Evolutionary conservation across 2,329 filamentous ascomycete genomes (phyloP).

Genomic region (Nigrospora oryzae): DNA sequence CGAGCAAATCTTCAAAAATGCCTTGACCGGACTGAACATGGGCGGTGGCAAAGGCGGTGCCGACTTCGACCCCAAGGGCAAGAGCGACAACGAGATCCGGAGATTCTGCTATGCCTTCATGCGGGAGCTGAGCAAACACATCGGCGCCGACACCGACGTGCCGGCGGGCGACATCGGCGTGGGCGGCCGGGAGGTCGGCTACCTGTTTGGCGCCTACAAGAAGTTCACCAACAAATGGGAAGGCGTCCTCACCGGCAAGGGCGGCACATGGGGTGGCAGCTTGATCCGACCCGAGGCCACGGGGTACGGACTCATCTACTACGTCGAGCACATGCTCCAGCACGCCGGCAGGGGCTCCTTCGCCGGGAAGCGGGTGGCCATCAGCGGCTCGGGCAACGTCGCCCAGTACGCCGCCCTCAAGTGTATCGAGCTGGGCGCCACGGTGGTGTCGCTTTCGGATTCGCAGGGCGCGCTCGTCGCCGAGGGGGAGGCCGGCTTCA

Average conservation of each 20-base stretch:
- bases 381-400: slow-evolving; percentile 96
- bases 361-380: slow-evolving; percentile 84
- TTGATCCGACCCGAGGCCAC: slow-evolving; percentile 96
- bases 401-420: slow-evolving; percentile 97
- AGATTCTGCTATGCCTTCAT: slow-evolving; percentile 96
- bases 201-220: slow-evolving; percentile 90
- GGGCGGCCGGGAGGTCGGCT: slow-evolving; percentile 84
- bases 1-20: slow-evolving; percentile 99
- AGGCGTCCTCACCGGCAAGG: slow-evolving; percentile 95
- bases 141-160: slow-evolving; percentile 91
- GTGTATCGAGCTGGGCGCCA: slow-evolving; percentile 89
- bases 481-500: slow-evolving; percentile 62
- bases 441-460: slow-evolving; percentile 88
- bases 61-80: slow-evolving; percentile 99
- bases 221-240: slow-evolving; percentile 85
- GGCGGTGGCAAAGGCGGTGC: slow-evolving; percentile 96
- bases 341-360: slow-evolving; percentile 83
- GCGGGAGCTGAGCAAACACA: slow-evolving; percentile 91
- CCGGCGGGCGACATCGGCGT: slow-evolving; percentile 97
- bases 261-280: slow-evolving; percentile 82
- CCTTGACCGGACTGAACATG: slow-evolving; percentile 89
- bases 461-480: slow-evolving; percentile 78
- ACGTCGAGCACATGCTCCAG: slow-evolving; percentile 91
- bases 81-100: slow-evolving; percentile 94
- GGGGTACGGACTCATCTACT: slow-evolving; percentile 93